Conservation (phyloP, 2,329 filamentous ascomycete genomes). For the Talaromyces sp. region DNA sequence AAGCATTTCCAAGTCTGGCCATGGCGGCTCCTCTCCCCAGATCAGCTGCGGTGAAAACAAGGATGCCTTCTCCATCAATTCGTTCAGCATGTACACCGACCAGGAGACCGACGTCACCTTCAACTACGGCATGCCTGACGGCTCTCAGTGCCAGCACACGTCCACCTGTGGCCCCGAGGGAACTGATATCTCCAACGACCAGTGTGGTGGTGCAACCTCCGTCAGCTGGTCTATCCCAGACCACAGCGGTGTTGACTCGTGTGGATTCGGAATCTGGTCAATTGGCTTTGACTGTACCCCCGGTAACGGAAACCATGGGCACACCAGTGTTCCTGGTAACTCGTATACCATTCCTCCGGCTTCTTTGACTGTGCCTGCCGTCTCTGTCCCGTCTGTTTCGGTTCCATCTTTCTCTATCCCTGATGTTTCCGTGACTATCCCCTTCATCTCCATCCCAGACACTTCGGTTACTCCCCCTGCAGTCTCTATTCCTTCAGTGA, state of each 20-base stretch:
- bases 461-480: background rate
- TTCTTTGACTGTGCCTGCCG: background rate
- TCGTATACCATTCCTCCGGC: background rate
- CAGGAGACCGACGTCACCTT: slow-evolving; percentile 77
- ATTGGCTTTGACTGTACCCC: slow-evolving; percentile 67
- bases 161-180: slow-evolving; percentile 61
- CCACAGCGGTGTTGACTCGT: slow-evolving; percentile 51
- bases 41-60: slow-evolving; percentile 52
- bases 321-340: background rate
- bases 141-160: slow-evolving; percentile 73
- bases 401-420: background rate
- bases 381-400: background rate
- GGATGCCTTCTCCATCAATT: slow-evolving; percentile 65
- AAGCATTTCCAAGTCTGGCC: slow-evolving; percentile 33
- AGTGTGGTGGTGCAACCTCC: slow-evolving; percentile 85
- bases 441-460: background rate
- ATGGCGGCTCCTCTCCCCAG: slow-evolving; percentile 46
- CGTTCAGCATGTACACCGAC: slow-evolving; percentile 67
- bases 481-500: slow-evolving; percentile 12
- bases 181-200: slow-evolving; percentile 68
- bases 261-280: slow-evolving; percentile 66
- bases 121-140: slow-evolving; percentile 80
- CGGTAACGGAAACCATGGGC: background rate
- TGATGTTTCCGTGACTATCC: background rate
- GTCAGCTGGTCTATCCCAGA: slow-evolving; percentile 65